A percentile compares a stretch with the other conserved stretches of the same genome.
Conservation (phyloP, 805 yeast genomes). For the Alloascoidea africana region DNA sequence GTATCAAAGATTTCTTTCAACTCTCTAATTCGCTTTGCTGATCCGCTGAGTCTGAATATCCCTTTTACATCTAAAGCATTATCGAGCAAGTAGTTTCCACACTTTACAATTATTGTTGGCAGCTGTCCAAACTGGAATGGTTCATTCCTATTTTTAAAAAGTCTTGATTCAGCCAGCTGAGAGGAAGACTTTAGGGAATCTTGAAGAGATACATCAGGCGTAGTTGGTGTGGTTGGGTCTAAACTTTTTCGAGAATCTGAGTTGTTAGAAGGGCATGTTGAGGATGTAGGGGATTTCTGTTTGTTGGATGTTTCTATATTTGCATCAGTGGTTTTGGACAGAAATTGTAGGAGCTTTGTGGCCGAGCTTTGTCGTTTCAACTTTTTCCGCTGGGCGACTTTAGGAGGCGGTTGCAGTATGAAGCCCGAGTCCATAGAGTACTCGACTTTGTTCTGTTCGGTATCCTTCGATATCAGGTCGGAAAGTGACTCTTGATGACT, state of each 20-base stretch:
- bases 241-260: background rate
- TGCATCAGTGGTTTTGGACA: too few species aligned
- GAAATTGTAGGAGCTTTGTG: background rate
- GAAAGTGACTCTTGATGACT: too few species aligned
- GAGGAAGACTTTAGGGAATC: background rate
- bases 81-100: background rate
- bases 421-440: background rate
- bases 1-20: slow-evolving; percentile 46
- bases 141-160: background rate
- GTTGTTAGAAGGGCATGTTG: background rate
- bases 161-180: background rate
- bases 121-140: background rate
- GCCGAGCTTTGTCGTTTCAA: background rate
- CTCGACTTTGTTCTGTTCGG: background rate
- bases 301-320: too few species aligned
- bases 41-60: slow-evolving; percentile 70
- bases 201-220: background rate
- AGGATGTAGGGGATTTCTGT: background rate
- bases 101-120: slow-evolving; percentile 1
- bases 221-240: background rate
- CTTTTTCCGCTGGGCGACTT: background rate
- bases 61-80: slow-evolving; percentile 40
- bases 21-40: slow-evolving; percentile 59
- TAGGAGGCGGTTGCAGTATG: slow-evolving; percentile 1
- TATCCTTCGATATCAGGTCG: background rate